Base-by-base conservation (phyloP, 108 stramenopile genomes). In the Skeletonema tropicum region DNA sequence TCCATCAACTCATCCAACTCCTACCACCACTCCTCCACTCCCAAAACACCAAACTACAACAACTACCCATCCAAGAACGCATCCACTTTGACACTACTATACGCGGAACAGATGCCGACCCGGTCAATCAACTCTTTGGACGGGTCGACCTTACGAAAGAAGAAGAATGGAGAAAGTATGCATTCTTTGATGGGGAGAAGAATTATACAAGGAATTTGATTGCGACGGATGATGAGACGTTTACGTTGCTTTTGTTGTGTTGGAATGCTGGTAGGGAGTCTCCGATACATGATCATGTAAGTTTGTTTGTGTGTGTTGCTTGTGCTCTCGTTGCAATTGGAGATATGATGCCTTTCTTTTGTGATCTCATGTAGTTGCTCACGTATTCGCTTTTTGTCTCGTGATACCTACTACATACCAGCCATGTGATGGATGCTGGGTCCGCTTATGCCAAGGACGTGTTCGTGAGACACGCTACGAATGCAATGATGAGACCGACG, bases 141-240 rank as follows among this genome's bases (percentile, higher is more conserved):
- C 85, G 80, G 6, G 25, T 84, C 21, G 60, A 82, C 14, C 70
- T 89, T n/a, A 30, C 71, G 13, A 8, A 42, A n/a, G 60, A 77
- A n/a, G 60, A 77, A 12, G 88, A 88, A 41, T 80, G 77, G 83
- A 61, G 64, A 17, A 60, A 73, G 31, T 93, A 84, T 75, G 83
- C 87, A 11, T 68, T 78, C 13, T 86, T 78, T 21, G 84, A 90
- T 58, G 1, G 68, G 0, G 59, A 52, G 5, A 84, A 84, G 48
- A 71, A 90, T 21, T 97, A 96, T 70, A 96, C 94, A 0, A 78
- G 96, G 45, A 97, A 97, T 68, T 72, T 97, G 42, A 77, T 97
- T 67, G 80, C 93, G 1, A 93, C 94, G 6, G 96, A 97, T 69
- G 25, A 85, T 45, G 66, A 87, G 79, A 83, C 83, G 0, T 98